These are phyloP conservation scores for Macrophomina tecta DNA, from an alignment of 2,329 filamentous ascomycete genomes.

Conservation along the genomic window DNA sequence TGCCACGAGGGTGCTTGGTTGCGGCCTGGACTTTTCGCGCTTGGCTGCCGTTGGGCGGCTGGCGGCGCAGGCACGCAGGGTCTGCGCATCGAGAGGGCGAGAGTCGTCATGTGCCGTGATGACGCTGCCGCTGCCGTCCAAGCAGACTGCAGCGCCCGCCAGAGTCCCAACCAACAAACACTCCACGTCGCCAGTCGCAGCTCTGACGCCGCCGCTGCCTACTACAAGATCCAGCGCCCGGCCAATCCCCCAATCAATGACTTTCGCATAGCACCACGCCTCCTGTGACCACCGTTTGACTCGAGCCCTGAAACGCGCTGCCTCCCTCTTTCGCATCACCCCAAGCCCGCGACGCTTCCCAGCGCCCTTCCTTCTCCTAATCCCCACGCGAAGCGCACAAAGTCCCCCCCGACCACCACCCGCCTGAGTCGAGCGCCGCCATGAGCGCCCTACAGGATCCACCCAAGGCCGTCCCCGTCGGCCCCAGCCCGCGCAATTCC, in stretches of 20 bases:
- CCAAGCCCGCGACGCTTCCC: not conserved
- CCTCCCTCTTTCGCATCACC: not conserved
- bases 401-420: not conserved
- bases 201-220: not conserved
- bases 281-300: conserved; percentile 22
- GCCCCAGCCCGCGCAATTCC: conserved; percentile 33
- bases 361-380: conserved; percentile 10
- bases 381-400: not conserved
- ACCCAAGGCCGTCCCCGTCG: conserved; percentile 29
- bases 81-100: not conserved
- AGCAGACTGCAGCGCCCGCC: conserved; percentile 4
- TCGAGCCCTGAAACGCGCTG: conserved; percentile 18
- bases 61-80: not conserved
- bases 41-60: conserved; percentile 1
- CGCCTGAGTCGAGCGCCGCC: conserved; percentile 26
- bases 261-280: conserved; percentile 8
- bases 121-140: conserved; percentile 13
- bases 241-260: not conserved
- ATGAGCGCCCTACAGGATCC: conserved; percentile 36
- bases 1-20: conserved; percentile 3
- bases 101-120: conserved; percentile 15
- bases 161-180: not conserved
- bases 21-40: not conserved
- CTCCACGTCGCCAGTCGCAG: conserved; percentile 4
- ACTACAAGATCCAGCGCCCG: not conserved